Conservation (phyloP, 345 rosid species). For the Geranium brycei region DNA sequence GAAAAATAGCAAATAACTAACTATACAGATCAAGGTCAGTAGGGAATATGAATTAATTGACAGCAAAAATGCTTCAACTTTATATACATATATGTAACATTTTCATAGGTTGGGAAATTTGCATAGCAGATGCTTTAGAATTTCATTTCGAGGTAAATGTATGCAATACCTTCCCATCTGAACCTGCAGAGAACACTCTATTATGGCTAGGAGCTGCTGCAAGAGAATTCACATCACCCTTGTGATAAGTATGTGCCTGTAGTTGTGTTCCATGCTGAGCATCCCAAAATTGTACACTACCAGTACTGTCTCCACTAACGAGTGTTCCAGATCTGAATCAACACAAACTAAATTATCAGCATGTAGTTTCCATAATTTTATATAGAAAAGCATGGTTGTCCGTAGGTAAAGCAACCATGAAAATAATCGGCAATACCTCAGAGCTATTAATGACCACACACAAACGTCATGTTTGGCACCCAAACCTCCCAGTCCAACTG, state of each 20-base stretch:
- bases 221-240: constrained; percentile 77
- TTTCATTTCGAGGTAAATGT: not conserved
- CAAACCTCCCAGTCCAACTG: constrained; percentile 71
- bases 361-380: not conserved
- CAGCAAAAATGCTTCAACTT: too few species aligned
- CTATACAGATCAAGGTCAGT: not conserved
- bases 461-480: constrained; percentile 56
- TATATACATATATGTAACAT: not conserved
- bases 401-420: not conserved
- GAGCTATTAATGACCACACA: constrained; percentile 73
- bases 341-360: constrained; percentile 12
- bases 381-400: not conserved
- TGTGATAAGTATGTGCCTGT: constrained; percentile 69
- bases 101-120: not conserved
- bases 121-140: not conserved
- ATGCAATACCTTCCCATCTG: constrained; percentile 75
- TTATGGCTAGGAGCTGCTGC: constrained; percentile 79
- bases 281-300: constrained; percentile 92
- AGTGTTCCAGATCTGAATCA: constrained; percentile 51
- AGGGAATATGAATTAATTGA: not conserved
- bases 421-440: constrained; percentile 35
- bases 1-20: not conserved
- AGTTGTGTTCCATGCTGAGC: constrained; percentile 69
- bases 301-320: constrained; percentile 90
- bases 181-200: constrained; percentile 83